A percentile compares a stretch with the other conserved stretches of the same genome.
Conservation (phyloP, 2,329 filamentous ascomycete genomes). For the Delphinella strobiligena region DNA sequence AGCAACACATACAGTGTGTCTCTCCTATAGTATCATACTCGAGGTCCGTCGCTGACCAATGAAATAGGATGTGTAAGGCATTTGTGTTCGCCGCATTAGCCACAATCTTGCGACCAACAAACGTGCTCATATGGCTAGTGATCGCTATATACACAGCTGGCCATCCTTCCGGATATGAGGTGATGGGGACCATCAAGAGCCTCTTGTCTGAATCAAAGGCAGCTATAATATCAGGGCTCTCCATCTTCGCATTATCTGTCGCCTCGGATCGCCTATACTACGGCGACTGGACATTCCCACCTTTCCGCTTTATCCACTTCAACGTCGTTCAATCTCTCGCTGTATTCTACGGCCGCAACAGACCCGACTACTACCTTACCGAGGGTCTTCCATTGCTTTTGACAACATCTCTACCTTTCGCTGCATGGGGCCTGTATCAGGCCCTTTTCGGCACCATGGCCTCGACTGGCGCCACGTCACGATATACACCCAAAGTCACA, state of each 20-base stretch:
- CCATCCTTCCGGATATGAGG: background rate
- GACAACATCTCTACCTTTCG: slow-evolving; percentile 72
- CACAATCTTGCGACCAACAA: slow-evolving; percentile 80
- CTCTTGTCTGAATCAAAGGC: slow-evolving; percentile 2
- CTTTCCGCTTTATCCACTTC: slow-evolving; percentile 77
- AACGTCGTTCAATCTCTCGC: slow-evolving; percentile 81
- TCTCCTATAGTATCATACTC: too few species aligned
- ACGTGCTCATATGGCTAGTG: slow-evolving; percentile 64
- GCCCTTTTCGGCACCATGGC: slow-evolving; percentile 15
- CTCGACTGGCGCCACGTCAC: slow-evolving; percentile 12
- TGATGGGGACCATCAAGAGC: background rate
- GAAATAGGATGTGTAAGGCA: slow-evolving; percentile 1
- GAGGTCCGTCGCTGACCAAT: background rate
- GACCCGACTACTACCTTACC: slow-evolving; percentile 84
- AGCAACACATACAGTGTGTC: too few species aligned
- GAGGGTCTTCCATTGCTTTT: slow-evolving; percentile 82
- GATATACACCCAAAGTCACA: slow-evolving; percentile 11
- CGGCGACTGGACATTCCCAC: slow-evolving; percentile 75
- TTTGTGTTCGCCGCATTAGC: slow-evolving; percentile 53
- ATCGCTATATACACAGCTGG: slow-evolving; percentile 4
- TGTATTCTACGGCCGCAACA: slow-evolving; percentile 83
- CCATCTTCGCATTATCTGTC: slow-evolving; percentile 51
- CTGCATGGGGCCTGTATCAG: slow-evolving; percentile 50
- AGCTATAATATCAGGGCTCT: slow-evolving; percentile 5
- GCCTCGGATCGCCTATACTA: slow-evolving; percentile 70